Conservation (phyloP, 805 yeast species). For the Candida bentonensis region DNA sequence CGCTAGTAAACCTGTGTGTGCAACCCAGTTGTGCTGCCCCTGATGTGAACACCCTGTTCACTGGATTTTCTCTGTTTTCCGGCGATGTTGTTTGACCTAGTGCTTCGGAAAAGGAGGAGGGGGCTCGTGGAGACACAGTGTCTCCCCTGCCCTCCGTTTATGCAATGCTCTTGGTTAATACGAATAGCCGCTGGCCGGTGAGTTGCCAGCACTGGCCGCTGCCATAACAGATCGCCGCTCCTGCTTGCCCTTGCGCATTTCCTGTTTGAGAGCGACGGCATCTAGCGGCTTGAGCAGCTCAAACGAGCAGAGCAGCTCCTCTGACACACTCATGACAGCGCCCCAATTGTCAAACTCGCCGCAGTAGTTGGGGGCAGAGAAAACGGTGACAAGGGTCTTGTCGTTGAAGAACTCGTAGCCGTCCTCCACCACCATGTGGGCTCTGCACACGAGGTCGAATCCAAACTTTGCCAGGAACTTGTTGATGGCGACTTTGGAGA, state of each 20-base stretch:
- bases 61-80: too few species aligned
- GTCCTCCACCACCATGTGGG: conserved; percentile 80
- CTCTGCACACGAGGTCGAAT: conserved; percentile 70
- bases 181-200: conserved; percentile 5
- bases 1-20: too few species aligned
- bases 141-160: too few species aligned
- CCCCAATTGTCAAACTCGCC: conserved; percentile 93
- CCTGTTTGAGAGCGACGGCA: conserved; percentile 81
- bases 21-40: too few species aligned
- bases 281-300: conserved; percentile 91
- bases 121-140: too few species aligned
- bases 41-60: too few species aligned
- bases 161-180: neutral
- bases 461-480: conserved; percentile 61
- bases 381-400: conserved; percentile 55
- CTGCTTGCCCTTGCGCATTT: conserved; percentile 84
- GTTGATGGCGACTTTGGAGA: conserved; percentile 65
- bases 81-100: too few species aligned
- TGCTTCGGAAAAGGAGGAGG: too few species aligned
- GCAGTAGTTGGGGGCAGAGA: conserved; percentile 64
- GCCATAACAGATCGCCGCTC: conserved; percentile 49
- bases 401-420: conserved; percentile 69
- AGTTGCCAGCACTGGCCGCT: neutral
- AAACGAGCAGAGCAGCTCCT: conserved; percentile 82
- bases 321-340: conserved; percentile 94